A percentile compares a stretch with the other conserved stretches of the same genome.
Conservation (phyloP, 1,284 basidiomycete genomes). For the Pseudozyma tsukubaensis region DNA sequence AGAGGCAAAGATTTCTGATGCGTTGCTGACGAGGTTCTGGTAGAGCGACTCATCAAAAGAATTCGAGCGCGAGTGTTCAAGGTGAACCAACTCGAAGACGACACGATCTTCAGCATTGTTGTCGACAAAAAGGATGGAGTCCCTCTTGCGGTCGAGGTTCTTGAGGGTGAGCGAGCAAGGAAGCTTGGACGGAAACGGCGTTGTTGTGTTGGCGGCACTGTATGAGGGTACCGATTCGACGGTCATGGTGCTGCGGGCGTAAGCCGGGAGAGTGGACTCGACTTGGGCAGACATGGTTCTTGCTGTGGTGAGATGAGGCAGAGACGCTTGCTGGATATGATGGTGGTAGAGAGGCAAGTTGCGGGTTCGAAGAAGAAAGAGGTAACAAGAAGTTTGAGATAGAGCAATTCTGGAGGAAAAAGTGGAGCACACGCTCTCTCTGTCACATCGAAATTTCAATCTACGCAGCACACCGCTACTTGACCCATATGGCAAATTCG, state of each 20-base stretch:
- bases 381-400: not conserved
- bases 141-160: conserved; percentile 38
- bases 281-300: conserved; percentile 23
- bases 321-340: conserved; percentile 1
- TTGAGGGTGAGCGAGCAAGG: conserved; percentile 46
- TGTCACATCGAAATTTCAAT: conserved; percentile 1
- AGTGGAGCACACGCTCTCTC: not conserved
- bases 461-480: not conserved
- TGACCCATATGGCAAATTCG: not conserved
- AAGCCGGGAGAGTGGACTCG: conserved; percentile 18
- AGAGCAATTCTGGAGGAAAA: not conserved
- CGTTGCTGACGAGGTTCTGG: conserved; percentile 25
- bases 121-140: conserved; percentile 39
- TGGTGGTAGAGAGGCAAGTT: conserved; percentile 16
- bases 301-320: not conserved
- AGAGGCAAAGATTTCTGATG: conserved; percentile 26
- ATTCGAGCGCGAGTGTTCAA: conserved; percentile 20
- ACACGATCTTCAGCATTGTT: conserved; percentile 13
- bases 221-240: conserved; percentile 43
- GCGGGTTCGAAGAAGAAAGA: not conserved
- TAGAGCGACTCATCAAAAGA: conserved; percentile 29
- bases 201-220: conserved; percentile 24
- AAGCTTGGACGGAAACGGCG: conserved; percentile 29
- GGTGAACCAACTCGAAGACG: conserved; percentile 41
- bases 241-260: conserved; percentile 39